Evolutionary conservation across 371 early-diverging fungal species (phyloP).

Genomic region (Parasitella parasitica): DNA sequence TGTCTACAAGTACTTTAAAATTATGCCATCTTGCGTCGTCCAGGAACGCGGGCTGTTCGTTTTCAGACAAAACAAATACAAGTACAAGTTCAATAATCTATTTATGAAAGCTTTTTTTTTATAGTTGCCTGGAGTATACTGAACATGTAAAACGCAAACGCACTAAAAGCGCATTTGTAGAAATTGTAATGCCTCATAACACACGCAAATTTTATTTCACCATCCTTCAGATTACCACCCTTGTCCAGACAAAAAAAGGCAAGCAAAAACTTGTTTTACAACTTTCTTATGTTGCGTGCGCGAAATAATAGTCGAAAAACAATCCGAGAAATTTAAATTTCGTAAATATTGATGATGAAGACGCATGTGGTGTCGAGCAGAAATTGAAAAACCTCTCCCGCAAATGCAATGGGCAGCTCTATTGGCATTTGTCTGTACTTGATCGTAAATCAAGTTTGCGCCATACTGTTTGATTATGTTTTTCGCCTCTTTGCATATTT

Average conservation of each 20-base stretch:
- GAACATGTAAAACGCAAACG: slow-evolving; percentile 6
- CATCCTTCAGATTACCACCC: not conserved
- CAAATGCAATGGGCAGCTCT: slow-evolving; percentile 4
- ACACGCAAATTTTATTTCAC: slow-evolving; percentile 1
- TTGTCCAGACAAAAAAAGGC: not conserved
- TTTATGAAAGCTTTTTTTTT: not conserved
- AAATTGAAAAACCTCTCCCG: slow-evolving; percentile 2
- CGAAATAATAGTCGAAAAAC: slow-evolving; percentile 8
- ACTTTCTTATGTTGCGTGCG: not conserved
- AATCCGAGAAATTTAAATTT: slow-evolving; percentile 8
- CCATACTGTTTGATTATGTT: not conserved
- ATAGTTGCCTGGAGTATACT: not conserved
- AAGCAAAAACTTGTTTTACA: slow-evolving; percentile 1
- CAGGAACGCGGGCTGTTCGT: not conserved
- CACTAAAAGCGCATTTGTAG: slow-evolving; percentile 5
- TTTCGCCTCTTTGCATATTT: not conserved
- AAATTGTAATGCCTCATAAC: slow-evolving; percentile 1
- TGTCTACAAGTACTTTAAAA: too few species aligned
- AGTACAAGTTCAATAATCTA: not conserved
- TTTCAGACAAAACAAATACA: too few species aligned
- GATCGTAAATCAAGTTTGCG: not conserved
- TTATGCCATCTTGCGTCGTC: not conserved
- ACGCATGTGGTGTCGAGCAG: slow-evolving; percentile 10
- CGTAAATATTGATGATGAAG: slow-evolving; percentile 4
- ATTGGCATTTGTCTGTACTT: not conserved